Percentiles rank a stretch among this genome's conserved stretches.
Conservation (phyloP, 169 alveolate genomes). For the Perkinsus olseni region DNA sequence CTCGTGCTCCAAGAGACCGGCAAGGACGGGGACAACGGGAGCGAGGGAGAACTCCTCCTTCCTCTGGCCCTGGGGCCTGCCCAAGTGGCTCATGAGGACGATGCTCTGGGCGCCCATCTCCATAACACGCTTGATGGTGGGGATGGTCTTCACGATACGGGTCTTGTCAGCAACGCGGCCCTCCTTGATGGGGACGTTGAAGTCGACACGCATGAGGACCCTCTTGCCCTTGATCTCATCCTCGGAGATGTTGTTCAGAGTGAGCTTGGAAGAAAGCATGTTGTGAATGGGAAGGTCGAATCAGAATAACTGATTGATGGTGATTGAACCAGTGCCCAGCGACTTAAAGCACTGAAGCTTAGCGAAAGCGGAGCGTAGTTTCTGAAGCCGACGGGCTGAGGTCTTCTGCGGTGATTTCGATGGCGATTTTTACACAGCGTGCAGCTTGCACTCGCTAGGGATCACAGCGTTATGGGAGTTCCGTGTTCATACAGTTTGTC, state of each 20-base stretch:
- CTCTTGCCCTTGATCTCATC: conserved; percentile 76
- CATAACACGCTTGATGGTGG: conserved; percentile 80
- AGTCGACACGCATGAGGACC: conserved; percentile 92
- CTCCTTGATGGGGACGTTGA: conserved; percentile 90
- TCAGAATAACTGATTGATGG: not conserved
- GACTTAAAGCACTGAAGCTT: not conserved
- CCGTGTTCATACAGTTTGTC: no score
- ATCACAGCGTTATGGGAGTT: no score
- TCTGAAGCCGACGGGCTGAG: not conserved
- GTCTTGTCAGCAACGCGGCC: conserved; percentile 83
- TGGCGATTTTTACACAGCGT: no score
- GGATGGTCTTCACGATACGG: conserved; percentile 85
- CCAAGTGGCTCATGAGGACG: conserved; percentile 88
- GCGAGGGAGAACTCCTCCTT: conserved; percentile 74
- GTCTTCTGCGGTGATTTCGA: no score
- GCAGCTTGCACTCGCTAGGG: no score
- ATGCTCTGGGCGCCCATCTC: conserved; percentile 80
- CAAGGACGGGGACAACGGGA: conserved; percentile 81
- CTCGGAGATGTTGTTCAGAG: not conserved
- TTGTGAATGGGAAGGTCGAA: not conserved
- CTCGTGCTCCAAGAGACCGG: conserved; percentile 59
- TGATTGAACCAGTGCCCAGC: not conserved
- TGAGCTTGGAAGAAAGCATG: conserved; percentile 1
- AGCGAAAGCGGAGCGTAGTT: not conserved
- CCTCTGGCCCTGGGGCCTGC: conserved; percentile 93